Evolutionary conservation across 352 stramenopile genomes (phyloP), one percentile per base, ranked within the genome.

Genomic region (Pseudoperonospora humuli): DNA sequence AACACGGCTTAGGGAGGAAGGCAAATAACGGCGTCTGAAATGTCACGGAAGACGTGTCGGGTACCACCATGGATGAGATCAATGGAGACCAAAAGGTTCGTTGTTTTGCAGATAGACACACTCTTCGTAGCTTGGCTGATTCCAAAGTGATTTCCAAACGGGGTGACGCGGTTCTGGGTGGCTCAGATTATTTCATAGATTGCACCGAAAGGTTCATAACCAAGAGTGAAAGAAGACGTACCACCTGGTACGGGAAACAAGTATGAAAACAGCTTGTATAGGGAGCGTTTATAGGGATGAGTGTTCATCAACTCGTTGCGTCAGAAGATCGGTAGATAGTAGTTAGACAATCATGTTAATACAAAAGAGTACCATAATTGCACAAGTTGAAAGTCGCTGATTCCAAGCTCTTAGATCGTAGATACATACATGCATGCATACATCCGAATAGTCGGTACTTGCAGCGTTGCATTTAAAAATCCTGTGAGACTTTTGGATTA

Each of bases 111-210:
- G n/a, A 17, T 13, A 33, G 10, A 20, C n/a, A 29, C 23, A 29
- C 32, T 29, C 17, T 50, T 50, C 2, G 28, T 35, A 45, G 41
- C 29, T 55, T 13, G 36, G 10, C 21, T 4, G 20, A 61, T 65
- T 61, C 24, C 18, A 42, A 61, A 65, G 45, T 65, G 50, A 65
- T 57, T 51, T 46, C 21, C 32, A 38, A 57, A 45, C 5, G 24
- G 20, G 40, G 38, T 26, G 29, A 29, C 46, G 54, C 46, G 57
- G 53, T 23, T 45, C 45, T 59, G 39, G 50, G 45, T 57, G 51
- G 56, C 56, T 61, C 45, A 59, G 55, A 61, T 38, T 65, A 65
- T 65, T 31, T 65, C 45, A 61, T 45, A 40, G 36, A 58, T 61
- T 55, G 50, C 50, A 65, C 56, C 56, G 56, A 61, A 65, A 57